phyloP scores from a whole-genome alignment of 495 filamentous ascomycete species.

The Lasiosphaeria ovina region DNA sequence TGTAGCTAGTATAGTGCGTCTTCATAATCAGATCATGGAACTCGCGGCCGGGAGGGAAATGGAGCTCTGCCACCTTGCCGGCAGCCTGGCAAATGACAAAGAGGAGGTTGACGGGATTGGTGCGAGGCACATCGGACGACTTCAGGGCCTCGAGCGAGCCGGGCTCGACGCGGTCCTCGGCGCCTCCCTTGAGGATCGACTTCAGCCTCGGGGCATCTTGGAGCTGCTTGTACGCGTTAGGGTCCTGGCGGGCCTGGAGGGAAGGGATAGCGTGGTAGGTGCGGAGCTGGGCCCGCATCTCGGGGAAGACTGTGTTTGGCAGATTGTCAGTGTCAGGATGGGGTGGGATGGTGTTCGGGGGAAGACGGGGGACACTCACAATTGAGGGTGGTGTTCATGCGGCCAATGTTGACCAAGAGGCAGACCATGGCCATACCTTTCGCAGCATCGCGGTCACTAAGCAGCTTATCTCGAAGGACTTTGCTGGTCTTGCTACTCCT shows the following conservation, averaged over 20 bases:
- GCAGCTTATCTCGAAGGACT: conserved; percentile 93
- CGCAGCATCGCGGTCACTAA: conserved; percentile 86
- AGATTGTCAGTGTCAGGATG: conserved; percentile 28
- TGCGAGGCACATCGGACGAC: conserved; percentile 64
- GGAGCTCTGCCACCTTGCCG: conserved; percentile 84
- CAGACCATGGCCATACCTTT: conserved; percentile 99
- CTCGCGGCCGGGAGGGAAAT: conserved; percentile 81
- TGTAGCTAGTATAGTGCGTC: conserved; percentile 74
- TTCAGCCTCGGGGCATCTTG: conserved; percentile 96
- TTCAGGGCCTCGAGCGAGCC: conserved; percentile 82
- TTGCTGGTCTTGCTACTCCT: conserved; percentile 99
- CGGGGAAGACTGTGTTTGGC: conserved; percentile 82
- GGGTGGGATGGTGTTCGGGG: not conserved
- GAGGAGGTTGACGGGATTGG: conserved; percentile 95
- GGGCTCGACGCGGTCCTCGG: conserved; percentile 88
- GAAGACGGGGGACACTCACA: conserved; percentile 55
- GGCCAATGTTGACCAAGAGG: conserved; percentile 90
- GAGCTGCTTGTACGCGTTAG: conserved; percentile 94
- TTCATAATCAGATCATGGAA: conserved; percentile 98
- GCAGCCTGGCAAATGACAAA: conserved; percentile 93
- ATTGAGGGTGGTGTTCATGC: conserved; percentile 98
- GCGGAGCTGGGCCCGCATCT: conserved; percentile 97
- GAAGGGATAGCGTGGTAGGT: conserved; percentile 98
- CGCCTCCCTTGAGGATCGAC: conserved; percentile 95
- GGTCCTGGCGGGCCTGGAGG: conserved; percentile 90